Evolutionary conservation across 805 yeast genomes (phyloP).

Genomic region (Geotrichum ghanense): DNA sequence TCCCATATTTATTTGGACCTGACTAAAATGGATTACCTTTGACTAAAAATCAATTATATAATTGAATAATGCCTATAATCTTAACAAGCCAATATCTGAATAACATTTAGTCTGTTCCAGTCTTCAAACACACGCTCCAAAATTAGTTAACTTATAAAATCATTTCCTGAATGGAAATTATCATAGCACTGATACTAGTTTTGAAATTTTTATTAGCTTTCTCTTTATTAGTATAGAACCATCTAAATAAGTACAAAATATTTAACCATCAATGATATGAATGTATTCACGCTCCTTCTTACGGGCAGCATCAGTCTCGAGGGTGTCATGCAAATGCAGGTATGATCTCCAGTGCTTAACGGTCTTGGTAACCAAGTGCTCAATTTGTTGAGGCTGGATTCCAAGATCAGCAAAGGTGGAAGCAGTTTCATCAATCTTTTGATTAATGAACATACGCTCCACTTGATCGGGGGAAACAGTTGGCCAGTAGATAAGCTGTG

Average conservation of each 20-base stretch:
- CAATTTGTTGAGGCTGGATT: constrained; percentile 43
- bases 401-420: constrained; percentile 62
- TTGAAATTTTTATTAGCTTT: too few species aligned
- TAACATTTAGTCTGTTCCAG: too few species aligned
- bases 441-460: constrained; percentile 62
- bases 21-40: too few species aligned
- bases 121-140: too few species aligned
- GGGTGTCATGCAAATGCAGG: constrained; percentile 6
- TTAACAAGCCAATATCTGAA: too few species aligned
- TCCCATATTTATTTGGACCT: too few species aligned
- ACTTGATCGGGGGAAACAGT: constrained; percentile 57
- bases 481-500: constrained; percentile 35
- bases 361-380: constrained; percentile 29
- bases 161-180: too few species aligned
- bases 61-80: too few species aligned
- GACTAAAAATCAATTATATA: too few species aligned
- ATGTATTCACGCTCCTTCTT: constrained; percentile 8
- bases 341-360: constrained; percentile 16
- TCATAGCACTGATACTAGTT: too few species aligned
- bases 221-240: too few species aligned
- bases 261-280: constrained; percentile 5
- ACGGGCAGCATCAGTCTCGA: constrained; percentile 10
- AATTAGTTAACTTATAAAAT: too few species aligned
- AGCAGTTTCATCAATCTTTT: constrained; percentile 47
- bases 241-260: neutral